phyloP scores from a whole-genome alignment of 1,284 basidiomycete species.

The Sporisorium iseilematis-ciliati region DNA sequence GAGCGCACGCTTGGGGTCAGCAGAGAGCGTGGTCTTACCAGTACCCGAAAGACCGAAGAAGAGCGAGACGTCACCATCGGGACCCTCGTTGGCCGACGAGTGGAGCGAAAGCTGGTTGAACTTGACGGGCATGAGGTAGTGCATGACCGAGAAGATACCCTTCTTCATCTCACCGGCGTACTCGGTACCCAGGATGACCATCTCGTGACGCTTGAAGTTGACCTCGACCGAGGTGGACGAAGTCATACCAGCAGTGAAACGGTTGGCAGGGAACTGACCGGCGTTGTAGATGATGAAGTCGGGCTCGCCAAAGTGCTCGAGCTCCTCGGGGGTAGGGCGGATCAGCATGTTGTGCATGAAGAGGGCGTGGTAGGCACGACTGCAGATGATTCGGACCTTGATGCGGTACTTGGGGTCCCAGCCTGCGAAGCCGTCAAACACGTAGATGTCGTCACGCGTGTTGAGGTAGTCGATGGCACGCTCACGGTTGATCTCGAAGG shows the following conservation, averaged over 20 bases:
- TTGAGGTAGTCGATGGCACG: conserved; percentile 99
- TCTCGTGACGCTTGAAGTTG: conserved; percentile 99
- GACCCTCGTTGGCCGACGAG: conserved; percentile 98
- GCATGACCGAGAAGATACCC: conserved; percentile 99
- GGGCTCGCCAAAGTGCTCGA: conserved; percentile 94
- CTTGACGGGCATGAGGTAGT: conserved; percentile 99
- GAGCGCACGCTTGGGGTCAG: conserved; percentile 64
- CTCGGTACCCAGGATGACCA: conserved; percentile 99
- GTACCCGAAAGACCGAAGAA: conserved; percentile 99
- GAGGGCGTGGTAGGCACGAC: conserved; percentile 97
- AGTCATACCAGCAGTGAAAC: conserved; percentile 99
- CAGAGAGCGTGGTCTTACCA: conserved; percentile 80
- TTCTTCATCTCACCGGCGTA: conserved; percentile 99
- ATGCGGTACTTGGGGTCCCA: conserved; percentile 99
- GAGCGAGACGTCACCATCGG: conserved; percentile 90
- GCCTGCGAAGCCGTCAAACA: conserved; percentile 97
- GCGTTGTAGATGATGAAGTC: conserved; percentile 99
- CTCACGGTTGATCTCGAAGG: conserved; percentile 99
- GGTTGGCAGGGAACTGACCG: conserved; percentile 99
- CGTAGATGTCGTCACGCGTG: conserved; percentile 95
- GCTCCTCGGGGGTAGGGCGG: conserved; percentile 93
- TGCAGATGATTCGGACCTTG: conserved; percentile 99
- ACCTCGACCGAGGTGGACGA: conserved; percentile 98
- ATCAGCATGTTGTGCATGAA: conserved; percentile 98
- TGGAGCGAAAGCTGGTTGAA: conserved; percentile 98